Evolutionary conservation across 1,284 basidiomycete genomes (phyloP).

Genomic region (Cryptococcus sp.): DNA sequence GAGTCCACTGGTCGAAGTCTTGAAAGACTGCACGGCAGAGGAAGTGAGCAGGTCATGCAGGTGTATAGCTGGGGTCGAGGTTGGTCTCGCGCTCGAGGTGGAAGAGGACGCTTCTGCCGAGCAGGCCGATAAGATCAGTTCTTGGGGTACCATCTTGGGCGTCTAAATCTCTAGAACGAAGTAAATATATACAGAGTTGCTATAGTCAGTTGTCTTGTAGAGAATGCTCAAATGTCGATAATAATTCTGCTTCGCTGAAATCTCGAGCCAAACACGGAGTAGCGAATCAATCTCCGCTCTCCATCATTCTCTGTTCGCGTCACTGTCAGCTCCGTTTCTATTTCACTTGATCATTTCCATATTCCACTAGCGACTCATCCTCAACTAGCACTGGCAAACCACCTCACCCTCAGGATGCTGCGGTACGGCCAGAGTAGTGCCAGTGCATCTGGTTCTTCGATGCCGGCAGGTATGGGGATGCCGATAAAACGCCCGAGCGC

Average conservation of each 20-base stretch:
- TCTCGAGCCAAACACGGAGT: constrained; percentile 5
- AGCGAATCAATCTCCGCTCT: constrained; percentile 2
- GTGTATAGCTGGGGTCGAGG: constrained; percentile 48
- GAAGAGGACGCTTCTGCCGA: constrained; percentile 29
- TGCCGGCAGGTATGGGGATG: too few species aligned
- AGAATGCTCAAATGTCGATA: too few species aligned
- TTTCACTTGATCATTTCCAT: background rate
- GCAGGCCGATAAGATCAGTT: constrained; percentile 48
- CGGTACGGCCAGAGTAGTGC: background rate
- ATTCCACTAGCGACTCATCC: background rate
- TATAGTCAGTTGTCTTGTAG: too few species aligned
- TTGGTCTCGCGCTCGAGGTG: constrained; percentile 20
- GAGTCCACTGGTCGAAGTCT: constrained; percentile 42
- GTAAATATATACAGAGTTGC: too few species aligned
- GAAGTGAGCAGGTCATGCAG: constrained; percentile 52
- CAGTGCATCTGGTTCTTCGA: too few species aligned
- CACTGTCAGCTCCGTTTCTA: background rate
- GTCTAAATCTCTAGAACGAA: background rate
- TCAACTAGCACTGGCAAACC: background rate
- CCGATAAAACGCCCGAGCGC: constrained; percentile 15
- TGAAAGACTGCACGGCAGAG: constrained; percentile 51
- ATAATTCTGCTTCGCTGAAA: too few species aligned
- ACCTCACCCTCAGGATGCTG: background rate
- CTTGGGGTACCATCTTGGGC: constrained; percentile 39
- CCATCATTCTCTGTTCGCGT: background rate